Base-by-base conservation (phyloP, 371 early-diverging fungal genomes). In the Parasitella parasitica region DNA sequence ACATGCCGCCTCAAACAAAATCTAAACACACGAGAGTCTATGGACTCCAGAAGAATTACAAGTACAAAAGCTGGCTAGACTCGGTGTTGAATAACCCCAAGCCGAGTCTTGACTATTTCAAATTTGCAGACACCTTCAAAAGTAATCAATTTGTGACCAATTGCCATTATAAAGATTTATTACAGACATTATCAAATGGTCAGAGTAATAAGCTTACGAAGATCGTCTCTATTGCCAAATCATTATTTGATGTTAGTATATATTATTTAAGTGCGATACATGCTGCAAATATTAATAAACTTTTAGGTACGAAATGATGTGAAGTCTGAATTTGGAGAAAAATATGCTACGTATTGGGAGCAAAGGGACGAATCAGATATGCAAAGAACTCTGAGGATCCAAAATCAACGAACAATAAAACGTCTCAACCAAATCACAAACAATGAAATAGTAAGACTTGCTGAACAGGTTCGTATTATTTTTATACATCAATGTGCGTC, bases 401-500 rank as follows among this genome's bases (percentile, higher is more conserved):
- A 58, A 58, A 58, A 58, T 15, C 48, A 49, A 28, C 0, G 34
- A 5, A 58, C 58, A 22, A 35, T 58, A 12, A 48, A 32, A 46
- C 49, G 49, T 27, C 24, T 55, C 16, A 55, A 61, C 24, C 46
- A 54, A 61, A 48, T 46, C 22, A 48, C 55, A 32, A 61, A 61
- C 18, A 46, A 61, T 46, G 12, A 54, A 9, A 61, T 61, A 24
- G 24, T 34, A 61, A 30, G 46, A 46, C 62, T 54, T 36, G 55
- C 55, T 24, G 48, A 61, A 54, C 18, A 36, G 62, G 55, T 48
- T 51, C 52, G 52, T 59, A 27, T 38, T 59, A 28, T 38, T 59
- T 48, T 57, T 37, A 51, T 51, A 51, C 39, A 27, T 59, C 51
- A 59, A 51, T 54, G 61, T 38, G 30, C 43, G 38, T 63, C 53